phyloP scores from a whole-genome alignment of 257 asterid genomes.

The Rubia yunnanensis region DNA sequence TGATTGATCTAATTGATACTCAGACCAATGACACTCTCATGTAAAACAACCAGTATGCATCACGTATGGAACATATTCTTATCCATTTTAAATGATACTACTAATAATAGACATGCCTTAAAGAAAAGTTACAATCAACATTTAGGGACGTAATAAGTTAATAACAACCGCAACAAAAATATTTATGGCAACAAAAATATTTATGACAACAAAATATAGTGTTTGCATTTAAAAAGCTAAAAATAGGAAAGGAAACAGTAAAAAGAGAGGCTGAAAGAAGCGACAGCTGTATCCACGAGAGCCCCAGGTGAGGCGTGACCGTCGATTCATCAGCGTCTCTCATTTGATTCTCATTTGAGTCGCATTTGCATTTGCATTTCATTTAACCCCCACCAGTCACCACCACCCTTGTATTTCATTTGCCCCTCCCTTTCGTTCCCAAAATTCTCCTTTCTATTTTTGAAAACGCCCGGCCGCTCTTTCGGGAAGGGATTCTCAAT shows the following conservation, averaged over 20 bases:
- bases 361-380: slow-evolving; percentile 1
- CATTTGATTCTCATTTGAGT: slow-evolving; percentile 10
- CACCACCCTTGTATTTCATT: neutral
- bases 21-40: no score
- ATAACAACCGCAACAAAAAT: neutral
- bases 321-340: slow-evolving; percentile 6
- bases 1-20: no score
- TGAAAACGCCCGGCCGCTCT: neutral
- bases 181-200: neutral
- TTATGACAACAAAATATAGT: neutral
- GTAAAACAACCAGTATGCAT: no score
- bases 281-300: slow-evolving; percentile 4
- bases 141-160: no score
- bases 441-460: neutral
- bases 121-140: neutral
- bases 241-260: slow-evolving; percentile 11
- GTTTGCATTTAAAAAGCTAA: neutral
- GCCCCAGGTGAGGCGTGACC: slow-evolving; percentile 15
- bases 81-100: no score
- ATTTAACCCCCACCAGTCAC: neutral
- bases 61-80: no score
- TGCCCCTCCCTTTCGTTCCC: neutral
- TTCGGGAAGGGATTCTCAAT: neutral
- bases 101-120: no score
- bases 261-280: neutral